Percentiles rank a stretch among this genome's conserved stretches.
These are phyloP conservation scores for Suhomyces bribrorum DNA, from an alignment of 1,139 yeast species.

Conservation along the genomic window DNA sequence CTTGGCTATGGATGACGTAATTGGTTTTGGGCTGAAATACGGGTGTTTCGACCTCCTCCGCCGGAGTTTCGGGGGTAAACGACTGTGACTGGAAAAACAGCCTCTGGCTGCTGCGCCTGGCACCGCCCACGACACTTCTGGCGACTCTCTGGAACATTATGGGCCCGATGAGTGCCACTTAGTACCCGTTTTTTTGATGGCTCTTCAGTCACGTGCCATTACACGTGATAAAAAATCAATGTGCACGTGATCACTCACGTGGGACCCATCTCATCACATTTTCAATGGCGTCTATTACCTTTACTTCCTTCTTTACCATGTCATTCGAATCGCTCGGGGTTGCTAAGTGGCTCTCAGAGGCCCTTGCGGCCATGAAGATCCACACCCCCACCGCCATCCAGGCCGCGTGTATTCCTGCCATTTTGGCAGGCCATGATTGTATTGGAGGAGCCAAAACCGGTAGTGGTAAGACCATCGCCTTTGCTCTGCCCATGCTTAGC, in stretches of 20 bases:
- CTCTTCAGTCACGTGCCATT: neutral
- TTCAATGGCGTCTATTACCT: conserved; percentile 1
- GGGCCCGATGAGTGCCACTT: too few relatives aligned
- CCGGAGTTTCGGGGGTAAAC: neutral
- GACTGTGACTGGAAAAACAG: conserved; percentile 1
- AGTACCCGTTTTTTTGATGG: too few relatives aligned
- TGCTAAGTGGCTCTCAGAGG: conserved; percentile 82
- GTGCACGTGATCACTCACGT: neutral
- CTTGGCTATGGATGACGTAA: conserved; percentile 12
- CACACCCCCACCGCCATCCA: conserved; percentile 85
- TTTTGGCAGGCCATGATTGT: conserved; percentile 81
- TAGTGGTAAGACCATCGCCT: conserved; percentile 96
- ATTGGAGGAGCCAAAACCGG: conserved; percentile 99
- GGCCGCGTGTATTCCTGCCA: conserved; percentile 82
- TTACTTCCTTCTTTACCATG: conserved; percentile 19
- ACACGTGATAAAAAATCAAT: conserved; percentile 1
- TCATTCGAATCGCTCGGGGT: conserved; percentile 70
- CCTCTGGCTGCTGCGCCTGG: neutral
- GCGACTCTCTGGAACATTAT: neutral
- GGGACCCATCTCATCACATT: conserved; percentile 8
- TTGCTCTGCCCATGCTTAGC: conserved; percentile 94
- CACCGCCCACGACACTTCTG: neutral
- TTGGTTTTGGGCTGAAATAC: conserved; percentile 3
- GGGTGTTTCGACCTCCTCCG: neutral
- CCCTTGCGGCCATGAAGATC: conserved; percentile 80